These are phyloP conservation scores for Diaporthe vexans DNA, from an alignment of 2,329 filamentous ascomycete species.

Conservation along the genomic window DNA sequence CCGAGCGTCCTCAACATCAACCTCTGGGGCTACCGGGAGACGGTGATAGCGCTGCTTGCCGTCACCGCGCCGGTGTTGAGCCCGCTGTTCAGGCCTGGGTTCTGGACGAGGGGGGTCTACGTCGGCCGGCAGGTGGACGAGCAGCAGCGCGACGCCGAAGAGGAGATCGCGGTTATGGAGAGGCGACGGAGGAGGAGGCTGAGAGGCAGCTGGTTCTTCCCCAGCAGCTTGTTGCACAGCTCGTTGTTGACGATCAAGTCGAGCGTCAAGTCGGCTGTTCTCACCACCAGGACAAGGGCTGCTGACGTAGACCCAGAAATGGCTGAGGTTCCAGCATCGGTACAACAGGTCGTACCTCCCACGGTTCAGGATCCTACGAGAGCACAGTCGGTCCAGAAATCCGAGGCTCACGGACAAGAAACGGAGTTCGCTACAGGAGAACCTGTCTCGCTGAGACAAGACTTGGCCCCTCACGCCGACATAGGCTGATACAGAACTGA, in stretches of 20 bases:
- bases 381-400: background rate
- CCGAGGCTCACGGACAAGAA: background rate
- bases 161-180: constrained; percentile 14
- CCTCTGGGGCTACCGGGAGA: constrained; percentile 42
- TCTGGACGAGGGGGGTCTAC: background rate
- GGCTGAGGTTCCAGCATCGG: background rate
- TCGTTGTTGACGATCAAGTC: constrained; percentile 18
- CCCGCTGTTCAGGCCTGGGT: background rate
- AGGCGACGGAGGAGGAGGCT: background rate
- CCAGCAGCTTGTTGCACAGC: constrained; percentile 11
- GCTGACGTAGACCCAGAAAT: constrained; percentile 11
- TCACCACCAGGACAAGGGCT: constrained; percentile 3
- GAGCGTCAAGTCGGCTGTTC: constrained; percentile 4
- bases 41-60: constrained; percentile 38
- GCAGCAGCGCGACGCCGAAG: constrained; percentile 3
- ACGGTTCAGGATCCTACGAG: too few relatives aligned
- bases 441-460: background rate
- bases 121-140: background rate
- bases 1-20: constrained; percentile 48
- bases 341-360: background rate
- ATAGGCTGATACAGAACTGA: background rate
- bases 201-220: constrained; percentile 6
- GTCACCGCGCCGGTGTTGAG: constrained; percentile 21
- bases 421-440: background rate
- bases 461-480: too few relatives aligned